Base-by-base conservation (phyloP, 139 green algal genomes). In the Coccomyxa sp. region DNA sequence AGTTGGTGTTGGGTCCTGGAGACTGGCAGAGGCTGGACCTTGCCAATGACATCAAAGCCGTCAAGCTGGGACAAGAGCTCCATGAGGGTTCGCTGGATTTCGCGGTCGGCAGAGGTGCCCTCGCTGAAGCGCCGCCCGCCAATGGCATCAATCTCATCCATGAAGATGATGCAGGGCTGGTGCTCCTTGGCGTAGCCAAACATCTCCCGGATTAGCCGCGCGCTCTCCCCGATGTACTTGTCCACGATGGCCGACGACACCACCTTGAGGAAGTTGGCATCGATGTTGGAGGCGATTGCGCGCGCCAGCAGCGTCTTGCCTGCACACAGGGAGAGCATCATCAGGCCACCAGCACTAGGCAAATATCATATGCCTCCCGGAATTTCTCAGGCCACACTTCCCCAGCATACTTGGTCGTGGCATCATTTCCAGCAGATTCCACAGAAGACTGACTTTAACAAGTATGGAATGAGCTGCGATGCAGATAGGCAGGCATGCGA, bases 61-160 rank as follows among this genome's bases (percentile, higher is more conserved):
- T 99, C 97, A 74, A 99, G 91, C 89, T 98, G 95, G 80, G 91
- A 94, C n/a, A 99, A 95, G 85, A 99, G 92, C 93, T 99, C 97
- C 97, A 99, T 99, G 32, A 99, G 92, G 30, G 97, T 99, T 79
- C 97, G 93, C 91, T 99, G 97, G 87, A 99, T 98, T 89, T 99
- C 97, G 17, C 97, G 91, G 87, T 99, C 97, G 10, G 97, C 97
- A 30, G 85, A 94, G 77, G 97, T 99, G 82, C 97, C 96, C 88
- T 99, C 97, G 83, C 91, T 97, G 90, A 98, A 99, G 51, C 97
- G 90, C 71, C 95, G 89, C 14, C 97, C 97, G 16, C 97, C 97
- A 86, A 99, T 99, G 83, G 97, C 97, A 87, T 99, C 97, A 76
- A 99, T 97, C 88, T 98, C 95, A 77, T 99, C 97, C 97, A 99